Percentiles rank a stretch among this genome's conserved stretches.
Evolutionary conservation across 2,329 filamentous ascomycete species (phyloP).

Genomic region (Monilinia fructicola): DNA sequence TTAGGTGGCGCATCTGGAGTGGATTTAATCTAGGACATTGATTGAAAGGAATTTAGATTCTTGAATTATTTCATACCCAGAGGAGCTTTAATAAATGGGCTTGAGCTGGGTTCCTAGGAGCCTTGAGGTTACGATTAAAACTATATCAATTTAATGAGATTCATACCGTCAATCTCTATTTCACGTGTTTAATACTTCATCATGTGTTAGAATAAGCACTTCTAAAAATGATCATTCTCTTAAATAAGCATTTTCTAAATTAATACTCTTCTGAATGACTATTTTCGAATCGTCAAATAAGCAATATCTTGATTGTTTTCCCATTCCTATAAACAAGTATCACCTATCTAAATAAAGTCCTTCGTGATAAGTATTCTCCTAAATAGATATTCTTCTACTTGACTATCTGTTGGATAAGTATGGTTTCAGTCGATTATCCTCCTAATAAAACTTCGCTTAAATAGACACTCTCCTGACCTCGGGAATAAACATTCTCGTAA

Average conservation of each 20-base stretch:
- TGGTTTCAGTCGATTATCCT: neutral
- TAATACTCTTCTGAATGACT: neutral
- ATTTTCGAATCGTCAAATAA: neutral
- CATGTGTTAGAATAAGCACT: too few species aligned
- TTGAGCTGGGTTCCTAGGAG: constrained; percentile 5
- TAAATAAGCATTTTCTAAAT: neutral
- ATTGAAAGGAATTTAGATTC: neutral
- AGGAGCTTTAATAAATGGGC: neutral
- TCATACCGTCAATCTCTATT: neutral
- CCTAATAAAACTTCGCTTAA: too few species aligned
- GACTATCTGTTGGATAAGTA: neutral
- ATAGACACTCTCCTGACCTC: too few species aligned
- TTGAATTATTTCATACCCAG: constrained; percentile 9
- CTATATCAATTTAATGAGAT: neutral
- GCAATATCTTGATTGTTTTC: neutral
- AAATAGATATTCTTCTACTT: neutral
- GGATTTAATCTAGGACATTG: neutral
- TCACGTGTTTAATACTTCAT: neutral
- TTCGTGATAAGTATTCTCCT: too few species aligned
- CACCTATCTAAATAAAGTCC: too few species aligned
- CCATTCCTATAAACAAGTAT: too few species aligned
- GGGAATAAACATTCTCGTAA: too few species aligned
- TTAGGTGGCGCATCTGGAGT: constrained; percentile 6
- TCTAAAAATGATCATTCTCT: neutral
- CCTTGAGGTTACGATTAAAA: neutral